Conservation (phyloP, 148 eudicot species). For the Spergularia bocconei region DNA sequence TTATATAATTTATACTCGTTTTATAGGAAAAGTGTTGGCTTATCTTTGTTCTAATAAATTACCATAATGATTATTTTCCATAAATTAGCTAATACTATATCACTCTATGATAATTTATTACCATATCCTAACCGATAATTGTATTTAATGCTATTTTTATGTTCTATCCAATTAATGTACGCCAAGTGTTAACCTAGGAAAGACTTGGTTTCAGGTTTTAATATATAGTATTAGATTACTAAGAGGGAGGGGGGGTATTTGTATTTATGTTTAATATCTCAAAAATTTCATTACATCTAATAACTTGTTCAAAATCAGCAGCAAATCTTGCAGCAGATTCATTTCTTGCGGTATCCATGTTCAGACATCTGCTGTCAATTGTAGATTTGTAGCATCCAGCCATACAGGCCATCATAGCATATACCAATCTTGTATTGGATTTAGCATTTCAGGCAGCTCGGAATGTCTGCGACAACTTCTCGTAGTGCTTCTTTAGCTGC, state of each 20-base stretch:
- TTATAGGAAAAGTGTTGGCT: no score
- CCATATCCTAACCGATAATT: no score
- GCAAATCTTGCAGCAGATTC: background rate
- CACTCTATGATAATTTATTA: no score
- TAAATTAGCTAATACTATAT: no score
- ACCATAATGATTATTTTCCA: no score
- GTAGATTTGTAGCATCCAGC: background rate
- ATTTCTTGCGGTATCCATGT: background rate
- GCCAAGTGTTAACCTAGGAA: no score
- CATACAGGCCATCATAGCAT: background rate
- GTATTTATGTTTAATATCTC: slow-evolving; percentile 4
- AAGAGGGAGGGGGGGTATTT: background rate
- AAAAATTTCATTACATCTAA: background rate
- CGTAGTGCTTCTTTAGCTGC: slow-evolving; percentile 30
- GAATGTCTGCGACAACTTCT: slow-evolving; percentile 22
- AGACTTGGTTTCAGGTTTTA: no score
- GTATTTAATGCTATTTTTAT: no score
- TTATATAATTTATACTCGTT: no score
- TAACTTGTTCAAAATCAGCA: background rate
- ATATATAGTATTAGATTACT: no score
- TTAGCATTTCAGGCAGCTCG: slow-evolving; percentile 12
- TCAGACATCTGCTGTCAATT: background rate
- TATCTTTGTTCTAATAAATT: no score
- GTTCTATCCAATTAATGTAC: no score
- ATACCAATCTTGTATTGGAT: background rate